phyloP scores from a whole-genome alignment of 768 basidiomycete species.

The Mycena olivaceomarginata region DNA sequence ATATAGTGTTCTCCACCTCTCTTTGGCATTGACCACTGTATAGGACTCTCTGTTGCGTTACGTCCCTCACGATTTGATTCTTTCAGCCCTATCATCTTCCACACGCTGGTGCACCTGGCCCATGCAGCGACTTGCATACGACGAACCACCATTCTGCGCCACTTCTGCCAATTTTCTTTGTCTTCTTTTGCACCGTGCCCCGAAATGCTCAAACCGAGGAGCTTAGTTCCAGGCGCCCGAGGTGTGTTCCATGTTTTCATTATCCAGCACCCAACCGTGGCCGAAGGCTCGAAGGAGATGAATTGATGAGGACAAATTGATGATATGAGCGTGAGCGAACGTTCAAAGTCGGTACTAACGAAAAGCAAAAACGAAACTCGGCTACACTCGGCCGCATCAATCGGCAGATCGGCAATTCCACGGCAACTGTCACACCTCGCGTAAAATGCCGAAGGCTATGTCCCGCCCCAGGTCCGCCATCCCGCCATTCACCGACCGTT shows the following conservation, averaged over 20 bases:
- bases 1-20: background rate
- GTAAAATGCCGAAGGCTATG: too few species aligned
- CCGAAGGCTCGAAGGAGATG: background rate
- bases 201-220: background rate
- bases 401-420: too few species aligned
- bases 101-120: background rate
- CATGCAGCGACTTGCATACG: background rate
- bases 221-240: background rate
- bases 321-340: too few species aligned
- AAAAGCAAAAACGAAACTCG: too few species aligned
- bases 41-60: conserved; percentile 1
- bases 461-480: too few species aligned
- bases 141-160: background rate
- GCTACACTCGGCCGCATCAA: too few species aligned
- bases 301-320: too few species aligned
- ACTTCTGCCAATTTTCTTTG: background rate
- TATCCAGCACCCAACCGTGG: background rate
- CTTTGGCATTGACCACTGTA: background rate
- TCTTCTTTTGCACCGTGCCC: too few species aligned
- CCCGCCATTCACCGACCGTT: too few species aligned
- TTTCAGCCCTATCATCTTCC: background rate
- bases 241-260: background rate
- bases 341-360: background rate
- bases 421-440: too few species aligned
- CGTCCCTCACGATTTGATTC: background rate